These are phyloP conservation scores for Erodium trifolium DNA, from an alignment of 441 rosid genomes.

Conservation along the genomic window DNA sequence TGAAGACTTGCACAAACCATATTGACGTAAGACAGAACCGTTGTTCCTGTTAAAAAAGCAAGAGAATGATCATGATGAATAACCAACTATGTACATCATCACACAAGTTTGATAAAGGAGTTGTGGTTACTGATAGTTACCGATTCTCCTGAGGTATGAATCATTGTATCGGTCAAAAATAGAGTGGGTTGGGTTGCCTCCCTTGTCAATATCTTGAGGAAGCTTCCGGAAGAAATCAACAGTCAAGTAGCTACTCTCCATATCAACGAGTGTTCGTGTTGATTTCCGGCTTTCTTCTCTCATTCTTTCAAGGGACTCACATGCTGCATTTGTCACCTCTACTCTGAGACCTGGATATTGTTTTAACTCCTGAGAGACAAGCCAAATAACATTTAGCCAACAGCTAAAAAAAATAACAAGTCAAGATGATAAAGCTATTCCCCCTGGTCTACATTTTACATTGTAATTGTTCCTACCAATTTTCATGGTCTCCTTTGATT, in stretches of 20 bases:
- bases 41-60: constrained; percentile 46
- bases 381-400: background rate
- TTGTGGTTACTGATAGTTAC: background rate
- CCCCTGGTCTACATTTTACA: too few species aligned
- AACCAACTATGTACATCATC: background rate
- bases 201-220: constrained; percentile 67
- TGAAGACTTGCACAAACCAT: constrained; percentile 40
- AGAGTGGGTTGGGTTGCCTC: constrained; percentile 39
- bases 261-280: constrained; percentile 84
- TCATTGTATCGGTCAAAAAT: constrained; percentile 20
- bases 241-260: constrained; percentile 94
- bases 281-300: constrained; percentile 89
- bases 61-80: background rate
- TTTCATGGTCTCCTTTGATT: too few species aligned
- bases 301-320: constrained; percentile 80
- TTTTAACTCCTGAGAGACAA: constrained; percentile 62
- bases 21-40: constrained; percentile 69
- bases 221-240: constrained; percentile 96
- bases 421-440: too few species aligned
- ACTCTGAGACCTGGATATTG: constrained; percentile 75
- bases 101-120: too few species aligned
- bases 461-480: too few species aligned
- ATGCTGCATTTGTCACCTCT: constrained; percentile 90
- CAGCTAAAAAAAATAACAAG: too few species aligned
- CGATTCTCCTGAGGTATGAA: constrained; percentile 63